Base-by-base conservation (phyloP, 495 filamentous ascomycete species). In the Xylaria longipes region DNA sequence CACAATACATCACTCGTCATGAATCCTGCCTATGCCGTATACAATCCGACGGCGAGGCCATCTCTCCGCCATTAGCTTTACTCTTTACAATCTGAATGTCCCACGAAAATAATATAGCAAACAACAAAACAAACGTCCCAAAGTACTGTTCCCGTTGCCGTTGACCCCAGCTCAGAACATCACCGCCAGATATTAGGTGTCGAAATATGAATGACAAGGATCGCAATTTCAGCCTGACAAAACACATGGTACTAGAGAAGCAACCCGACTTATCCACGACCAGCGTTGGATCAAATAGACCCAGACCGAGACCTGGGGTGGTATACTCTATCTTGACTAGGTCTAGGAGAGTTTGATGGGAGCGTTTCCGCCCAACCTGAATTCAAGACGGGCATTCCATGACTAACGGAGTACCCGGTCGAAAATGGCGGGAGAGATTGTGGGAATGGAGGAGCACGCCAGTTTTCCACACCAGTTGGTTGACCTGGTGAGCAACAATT, bases 251-350 rank as follows among this genome's bases (percentile, higher is more conserved):
- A 17, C 5, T 15, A 5, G 35, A 56, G 35, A 57, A n/a, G 25
- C n/a, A 22, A 3, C 46, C 27, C 25, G 39, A 27, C 12, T 8
- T 12, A 12, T 35, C 12, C 25, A 65, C 25, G 17, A 29, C 31
- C 12, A n/a, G 22, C 3, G 12, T 12, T 41, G 50, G 50, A 60
- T 35, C 50, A 71, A 25, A 71, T 54, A 60, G 69, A 71, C 37
- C 62, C 69, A 45, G 68, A 70, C 22, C 68, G 52, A 45, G 68
- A 64, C 37, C 68, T 63, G 20, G 29, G 35, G 35, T 37, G 48
- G 29, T 33, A 46, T n/a, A 41, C 12, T 33, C 46, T 25, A 33
- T 65, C 61, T 27, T 65, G 69, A 37, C 20, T 65, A 15, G 39
- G 50, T 45, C 48, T 48, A n/a, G 48, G 48, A 20, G 61, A 60